These are phyloP conservation scores for Meira miltonrushii DNA, from an alignment of 1,284 basidiomycete species.

Conservation along the genomic window DNA sequence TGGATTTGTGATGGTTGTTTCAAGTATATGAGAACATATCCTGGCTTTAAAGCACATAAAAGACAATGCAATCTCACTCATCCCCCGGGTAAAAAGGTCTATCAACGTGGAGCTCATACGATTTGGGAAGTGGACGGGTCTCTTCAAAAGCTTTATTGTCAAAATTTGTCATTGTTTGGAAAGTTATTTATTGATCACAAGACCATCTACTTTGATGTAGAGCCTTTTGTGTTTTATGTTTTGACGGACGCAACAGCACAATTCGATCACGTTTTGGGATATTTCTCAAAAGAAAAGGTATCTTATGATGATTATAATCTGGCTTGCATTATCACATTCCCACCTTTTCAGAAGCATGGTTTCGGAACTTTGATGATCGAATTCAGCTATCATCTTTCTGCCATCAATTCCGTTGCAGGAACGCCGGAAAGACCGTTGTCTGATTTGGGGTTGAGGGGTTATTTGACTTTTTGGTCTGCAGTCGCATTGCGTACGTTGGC, in stretches of 20 bases:
- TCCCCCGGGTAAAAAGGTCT: constrained; percentile 85
- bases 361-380: constrained; percentile 96
- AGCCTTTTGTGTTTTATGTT: constrained; percentile 75
- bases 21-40: constrained; percentile 71
- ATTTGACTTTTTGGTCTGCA: constrained; percentile 85
- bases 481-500: constrained; percentile 76
- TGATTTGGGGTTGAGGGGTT: constrained; percentile 82
- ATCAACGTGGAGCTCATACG: constrained; percentile 78
- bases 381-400: constrained; percentile 95
- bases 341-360: constrained; percentile 81
- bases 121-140: constrained; percentile 96
- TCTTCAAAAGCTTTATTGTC: constrained; percentile 73
- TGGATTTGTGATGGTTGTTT: constrained; percentile 86
- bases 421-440: constrained; percentile 93
- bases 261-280: constrained; percentile 79
- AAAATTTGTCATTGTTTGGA: constrained; percentile 89
- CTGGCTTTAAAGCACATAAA: constrained; percentile 50
- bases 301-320: constrained; percentile 97
- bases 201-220: constrained; percentile 84
- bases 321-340: constrained; percentile 91
- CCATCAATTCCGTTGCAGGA: constrained; percentile 69
- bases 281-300: constrained; percentile 96
- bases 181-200: constrained; percentile 99
- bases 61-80: constrained; percentile 66
- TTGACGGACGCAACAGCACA: constrained; percentile 74